Conservation (phyloP, 2,329 filamentous ascomycete genomes). For the Peltaster fructicola region DNA sequence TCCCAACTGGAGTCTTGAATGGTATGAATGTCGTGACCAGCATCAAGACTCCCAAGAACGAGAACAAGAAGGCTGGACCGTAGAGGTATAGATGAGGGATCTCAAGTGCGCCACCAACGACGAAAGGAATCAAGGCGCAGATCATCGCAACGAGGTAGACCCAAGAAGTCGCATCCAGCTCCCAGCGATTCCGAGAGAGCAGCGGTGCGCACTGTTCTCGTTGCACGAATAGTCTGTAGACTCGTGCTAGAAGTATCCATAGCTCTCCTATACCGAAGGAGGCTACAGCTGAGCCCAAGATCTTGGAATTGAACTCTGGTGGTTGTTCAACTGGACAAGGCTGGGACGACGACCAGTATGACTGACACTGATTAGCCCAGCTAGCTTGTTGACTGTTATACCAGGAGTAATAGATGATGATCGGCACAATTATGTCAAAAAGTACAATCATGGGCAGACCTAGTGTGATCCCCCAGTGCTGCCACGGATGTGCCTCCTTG, state of each 20-base stretch:
- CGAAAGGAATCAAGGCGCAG: slow-evolving; percentile 15
- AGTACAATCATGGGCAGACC: slow-evolving; percentile 15
- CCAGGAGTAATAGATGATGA: slow-evolving; percentile 18
- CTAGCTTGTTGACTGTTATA: slow-evolving; percentile 7
- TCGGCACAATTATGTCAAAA: slow-evolving; percentile 16
- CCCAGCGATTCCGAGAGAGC: slow-evolving; percentile 13
- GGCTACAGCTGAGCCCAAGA: slow-evolving; percentile 14
- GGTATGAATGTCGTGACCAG: slow-evolving; percentile 13
- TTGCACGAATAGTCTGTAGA: slow-evolving; percentile 11
- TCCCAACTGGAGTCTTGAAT: slow-evolving; percentile 16
- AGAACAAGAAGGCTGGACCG: slow-evolving; percentile 16
- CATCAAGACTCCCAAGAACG: slow-evolving; percentile 15
- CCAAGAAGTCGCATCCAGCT: slow-evolving; percentile 18
- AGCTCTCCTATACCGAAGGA: slow-evolving; percentile 17
- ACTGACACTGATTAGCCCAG: slow-evolving; percentile 8
- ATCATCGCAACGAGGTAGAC: slow-evolving; percentile 16
- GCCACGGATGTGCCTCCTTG: slow-evolving; percentile 7
- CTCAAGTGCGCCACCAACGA: slow-evolving; percentile 11
- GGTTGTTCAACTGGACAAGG: slow-evolving; percentile 8
- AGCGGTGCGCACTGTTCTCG: slow-evolving; percentile 15
- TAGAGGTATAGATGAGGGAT: slow-evolving; percentile 16
- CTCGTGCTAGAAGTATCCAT: slow-evolving; percentile 16
- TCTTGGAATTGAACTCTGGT: slow-evolving; percentile 13
- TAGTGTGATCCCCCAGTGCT: slow-evolving; percentile 14
- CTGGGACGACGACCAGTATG: slow-evolving; percentile 7